Percentiles rank a stretch among this genome's conserved stretches.
phyloP scores from a whole-genome alignment of 139 green algal species.

The Coelastrella sp. region DNA sequence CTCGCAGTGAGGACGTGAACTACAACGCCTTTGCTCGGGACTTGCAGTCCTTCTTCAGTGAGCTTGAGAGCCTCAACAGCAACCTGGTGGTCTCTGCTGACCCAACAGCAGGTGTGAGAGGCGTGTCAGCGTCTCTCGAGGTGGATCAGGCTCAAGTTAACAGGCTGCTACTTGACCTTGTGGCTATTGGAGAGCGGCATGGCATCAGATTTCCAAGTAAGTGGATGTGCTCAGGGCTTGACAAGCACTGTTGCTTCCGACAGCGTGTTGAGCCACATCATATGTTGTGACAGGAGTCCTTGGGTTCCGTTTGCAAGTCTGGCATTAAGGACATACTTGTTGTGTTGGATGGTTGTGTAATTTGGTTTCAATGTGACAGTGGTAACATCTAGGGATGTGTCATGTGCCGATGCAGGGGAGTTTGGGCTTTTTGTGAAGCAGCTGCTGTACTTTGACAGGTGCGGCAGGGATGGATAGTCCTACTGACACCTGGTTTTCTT shows the following conservation, averaged over 20 bases:
- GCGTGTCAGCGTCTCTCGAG: slow-evolving; percentile 70
- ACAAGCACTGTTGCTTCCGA: background rate
- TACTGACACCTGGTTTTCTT: background rate
- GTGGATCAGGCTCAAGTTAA: slow-evolving; percentile 89
- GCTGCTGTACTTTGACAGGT: slow-evolving; percentile 94
- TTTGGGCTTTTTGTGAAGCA: slow-evolving; percentile 96
- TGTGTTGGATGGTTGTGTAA: too few species aligned
- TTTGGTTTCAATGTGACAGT: background rate
- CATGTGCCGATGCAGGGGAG: slow-evolving; percentile 20
- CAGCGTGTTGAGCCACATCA: background rate
- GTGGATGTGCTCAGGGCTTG: background rate
- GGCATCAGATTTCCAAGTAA: slow-evolving; percentile 90
- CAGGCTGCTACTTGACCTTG: slow-evolving; percentile 84
- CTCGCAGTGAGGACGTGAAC: slow-evolving; percentile 65
- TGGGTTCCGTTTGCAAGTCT: too few species aligned
- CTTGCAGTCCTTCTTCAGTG: slow-evolving; percentile 71
- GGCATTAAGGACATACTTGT: too few species aligned
- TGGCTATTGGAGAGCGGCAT: slow-evolving; percentile 89
- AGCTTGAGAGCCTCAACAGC: slow-evolving; percentile 76
- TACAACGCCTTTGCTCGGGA: slow-evolving; percentile 65
- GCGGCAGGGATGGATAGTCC: slow-evolving; percentile 62
- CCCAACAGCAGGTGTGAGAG: background rate
- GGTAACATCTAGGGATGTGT: background rate
- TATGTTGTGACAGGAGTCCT: too few species aligned
- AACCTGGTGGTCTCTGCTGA: slow-evolving; percentile 63